Evolutionary conservation across 2,329 filamentous ascomycete species (phyloP).

Genomic region (Xylariales sp.): DNA sequence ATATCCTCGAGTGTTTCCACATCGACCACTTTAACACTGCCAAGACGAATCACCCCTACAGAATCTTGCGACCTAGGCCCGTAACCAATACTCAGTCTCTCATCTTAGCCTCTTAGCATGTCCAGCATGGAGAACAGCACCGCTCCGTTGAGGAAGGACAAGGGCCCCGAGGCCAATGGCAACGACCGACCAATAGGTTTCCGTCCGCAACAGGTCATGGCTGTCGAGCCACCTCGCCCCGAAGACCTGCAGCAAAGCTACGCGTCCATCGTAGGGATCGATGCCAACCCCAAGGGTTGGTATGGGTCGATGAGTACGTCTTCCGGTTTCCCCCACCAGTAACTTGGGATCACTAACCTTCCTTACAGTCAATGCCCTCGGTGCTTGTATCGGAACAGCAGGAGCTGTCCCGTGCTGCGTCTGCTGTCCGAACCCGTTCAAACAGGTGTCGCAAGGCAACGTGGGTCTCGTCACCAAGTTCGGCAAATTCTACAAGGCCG

Average conservation of each 20-base stretch:
- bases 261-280: slow-evolving; percentile 58
- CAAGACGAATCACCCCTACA: no score
- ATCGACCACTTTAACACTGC: background rate
- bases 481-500: slow-evolving; percentile 87
- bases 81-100: no score
- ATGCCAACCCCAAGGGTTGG: slow-evolving; percentile 75
- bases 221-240: slow-evolving; percentile 72
- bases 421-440: slow-evolving; percentile 92
- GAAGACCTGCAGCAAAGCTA: slow-evolving; percentile 85
- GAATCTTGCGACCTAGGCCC: no score
- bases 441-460: slow-evolving; percentile 85
- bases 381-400: slow-evolving; percentile 67
- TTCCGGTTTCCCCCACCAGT: background rate
- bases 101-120: slow-evolving; percentile 2
- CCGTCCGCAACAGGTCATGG: slow-evolving; percentile 51
- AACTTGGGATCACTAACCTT: slow-evolving; percentile 7
- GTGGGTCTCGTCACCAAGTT: slow-evolving; percentile 96
- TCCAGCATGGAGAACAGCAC: slow-evolving; percentile 3
- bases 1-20: slow-evolving; percentile 4
- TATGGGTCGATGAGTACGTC: slow-evolving; percentile 79
- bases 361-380: slow-evolving; percentile 63
- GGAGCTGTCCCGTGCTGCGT: slow-evolving; percentile 91
- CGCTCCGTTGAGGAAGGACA: slow-evolving; percentile 14
- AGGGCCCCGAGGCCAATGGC: slow-evolving; percentile 19
- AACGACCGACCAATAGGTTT: slow-evolving; percentile 32